Percentiles rank a stretch among this genome's conserved stretches.
Evolutionary conservation across 164 flowering plant genomes (phyloP).

Genomic region (Paratinospora sagittata): DNA sequence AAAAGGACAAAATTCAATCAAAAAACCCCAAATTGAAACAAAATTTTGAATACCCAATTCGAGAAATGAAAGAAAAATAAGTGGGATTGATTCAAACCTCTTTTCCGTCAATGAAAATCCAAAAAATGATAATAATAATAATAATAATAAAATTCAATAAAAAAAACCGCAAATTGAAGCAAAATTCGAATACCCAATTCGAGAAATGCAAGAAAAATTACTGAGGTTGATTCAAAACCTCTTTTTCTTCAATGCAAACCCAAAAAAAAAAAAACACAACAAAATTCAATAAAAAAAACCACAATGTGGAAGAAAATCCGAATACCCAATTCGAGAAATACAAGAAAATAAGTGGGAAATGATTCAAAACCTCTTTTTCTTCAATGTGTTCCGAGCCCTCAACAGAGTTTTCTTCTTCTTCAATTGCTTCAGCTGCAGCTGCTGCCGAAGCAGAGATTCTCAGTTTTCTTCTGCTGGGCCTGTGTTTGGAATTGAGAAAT

Average conservation of each 20-base stretch:
- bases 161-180: not conserved
- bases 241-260: no score
- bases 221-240: no score
- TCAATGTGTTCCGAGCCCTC: constrained; percentile 8
- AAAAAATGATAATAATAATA: no score
- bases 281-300: no score
- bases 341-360: not conserved
- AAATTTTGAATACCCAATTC: not conserved
- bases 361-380: constrained; percentile 16
- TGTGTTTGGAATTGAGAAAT: not conserved
- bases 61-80: not conserved
- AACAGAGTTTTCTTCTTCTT: constrained; percentile 4
- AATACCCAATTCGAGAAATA: not conserved
- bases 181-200: not conserved
- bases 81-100: not conserved
- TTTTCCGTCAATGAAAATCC: not conserved
- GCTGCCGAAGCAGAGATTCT: constrained; percentile 14
- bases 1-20: not conserved
- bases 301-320: not conserved
- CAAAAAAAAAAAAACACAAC: no score
- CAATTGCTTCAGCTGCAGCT: constrained; percentile 17
- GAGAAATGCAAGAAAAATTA: not conserved
- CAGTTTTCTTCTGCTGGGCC: constrained; percentile 14
- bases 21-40: not conserved
- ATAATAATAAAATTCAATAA: not conserved